Evolutionary conservation across 768 basidiomycete genomes (phyloP).

Genomic region (Boletus barrowsii): DNA sequence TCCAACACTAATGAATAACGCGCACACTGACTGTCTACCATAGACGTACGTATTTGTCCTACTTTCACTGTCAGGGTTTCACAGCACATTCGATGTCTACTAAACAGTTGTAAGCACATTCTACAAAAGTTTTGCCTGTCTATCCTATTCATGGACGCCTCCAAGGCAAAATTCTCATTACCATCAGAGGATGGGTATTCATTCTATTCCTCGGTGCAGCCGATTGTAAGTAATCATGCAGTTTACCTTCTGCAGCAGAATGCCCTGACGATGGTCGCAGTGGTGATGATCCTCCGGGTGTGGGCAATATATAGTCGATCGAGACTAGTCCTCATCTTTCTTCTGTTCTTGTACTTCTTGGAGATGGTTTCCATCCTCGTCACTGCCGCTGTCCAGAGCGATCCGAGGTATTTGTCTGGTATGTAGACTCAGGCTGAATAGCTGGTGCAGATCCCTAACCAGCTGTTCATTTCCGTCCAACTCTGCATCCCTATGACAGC

Average conservation of each 20-base stretch:
- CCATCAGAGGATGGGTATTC: background rate
- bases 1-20: background rate
- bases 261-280: background rate
- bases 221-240: background rate
- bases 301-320: conserved; percentile 1
- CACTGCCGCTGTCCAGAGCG: background rate
- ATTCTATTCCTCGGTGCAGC: background rate
- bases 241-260: background rate
- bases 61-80: background rate
- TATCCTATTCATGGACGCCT: background rate
- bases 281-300: conserved; percentile 1
- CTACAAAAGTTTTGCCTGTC: background rate
- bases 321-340: background rate
- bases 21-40: background rate
- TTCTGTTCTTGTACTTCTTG: background rate
- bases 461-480: background rate
- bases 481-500: background rate
- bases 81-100: background rate
- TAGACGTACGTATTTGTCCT: conserved; percentile 3
- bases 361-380: background rate
- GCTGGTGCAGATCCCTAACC: background rate
- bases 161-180: background rate
- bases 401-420: background rate
- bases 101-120: conserved; percentile 1
- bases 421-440: background rate